A percentile compares a stretch with the other conserved stretches of the same genome.
Evolutionary conservation across 2,329 filamentous ascomycete species (phyloP).

Genomic region (Pseudodiploospora longispora): DNA sequence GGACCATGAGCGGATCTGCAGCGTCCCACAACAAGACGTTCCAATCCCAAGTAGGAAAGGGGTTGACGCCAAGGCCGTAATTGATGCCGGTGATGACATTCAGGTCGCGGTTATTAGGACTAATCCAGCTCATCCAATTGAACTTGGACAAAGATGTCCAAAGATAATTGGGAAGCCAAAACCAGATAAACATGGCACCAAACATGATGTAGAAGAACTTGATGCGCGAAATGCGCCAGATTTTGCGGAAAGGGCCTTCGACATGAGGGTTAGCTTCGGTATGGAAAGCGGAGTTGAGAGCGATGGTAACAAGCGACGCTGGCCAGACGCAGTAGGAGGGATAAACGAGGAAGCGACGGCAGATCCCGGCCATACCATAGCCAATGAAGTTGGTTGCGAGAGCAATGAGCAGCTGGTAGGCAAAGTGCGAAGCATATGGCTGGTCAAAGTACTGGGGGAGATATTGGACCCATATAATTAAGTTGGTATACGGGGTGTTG

Average conservation of each 20-base stretch:
- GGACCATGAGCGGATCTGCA: conserved; percentile 38
- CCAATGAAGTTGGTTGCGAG: conserved; percentile 51
- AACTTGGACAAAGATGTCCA: conserved; percentile 45
- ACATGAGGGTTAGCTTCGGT: conserved; percentile 32
- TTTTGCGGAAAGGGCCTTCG: conserved; percentile 33
- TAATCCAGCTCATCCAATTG: conserved; percentile 51
- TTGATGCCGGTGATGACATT: conserved; percentile 36
- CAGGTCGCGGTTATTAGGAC: conserved; percentile 35
- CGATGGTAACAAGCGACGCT: conserved; percentile 45
- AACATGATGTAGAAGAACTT: conserved; percentile 45
- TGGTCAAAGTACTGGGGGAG: conserved; percentile 48
- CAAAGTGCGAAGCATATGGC: conserved; percentile 41
- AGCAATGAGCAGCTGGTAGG: conserved; percentile 48
- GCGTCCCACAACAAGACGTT: conserved; percentile 36
- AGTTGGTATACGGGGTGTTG: conserved; percentile 45
- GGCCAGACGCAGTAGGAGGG: conserved; percentile 52
- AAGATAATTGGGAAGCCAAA: conserved; percentile 50
- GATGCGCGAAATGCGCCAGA: conserved; percentile 40
- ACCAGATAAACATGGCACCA: conserved; percentile 47
- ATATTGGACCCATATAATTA: conserved; percentile 47
- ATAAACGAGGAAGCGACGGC: conserved; percentile 46
- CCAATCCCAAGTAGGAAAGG: conserved; percentile 41
- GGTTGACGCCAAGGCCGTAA: conserved; percentile 38
- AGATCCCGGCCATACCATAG: conserved; percentile 50
- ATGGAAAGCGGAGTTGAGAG: conserved; percentile 46